Percentiles rank a stretch among this genome's conserved stretches.
These are phyloP conservation scores for Candida anglica DNA, from an alignment of 805 yeast species.

Conservation along the genomic window DNA sequence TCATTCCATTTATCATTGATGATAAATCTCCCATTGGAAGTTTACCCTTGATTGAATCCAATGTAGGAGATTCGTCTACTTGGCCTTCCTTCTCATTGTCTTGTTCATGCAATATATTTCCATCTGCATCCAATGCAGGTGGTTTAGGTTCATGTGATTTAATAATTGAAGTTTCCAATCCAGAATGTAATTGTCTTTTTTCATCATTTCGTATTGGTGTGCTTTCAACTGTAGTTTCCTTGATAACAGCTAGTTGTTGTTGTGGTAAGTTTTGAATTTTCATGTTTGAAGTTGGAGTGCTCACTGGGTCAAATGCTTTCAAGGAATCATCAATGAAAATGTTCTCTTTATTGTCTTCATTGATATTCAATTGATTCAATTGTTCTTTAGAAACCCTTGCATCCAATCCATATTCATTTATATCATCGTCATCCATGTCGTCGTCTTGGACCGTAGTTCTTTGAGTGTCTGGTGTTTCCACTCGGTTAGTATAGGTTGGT, in stretches of 20 bases:
- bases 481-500: constrained; percentile 10
- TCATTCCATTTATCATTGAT: constrained; percentile 35
- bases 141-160: constrained; percentile 27
- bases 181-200: constrained; percentile 3
- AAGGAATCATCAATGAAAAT: constrained; percentile 34
- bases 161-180: background rate
- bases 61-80: constrained; percentile 51
- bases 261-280: constrained; percentile 13
- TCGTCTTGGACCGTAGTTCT: constrained; percentile 42
- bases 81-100: constrained; percentile 25
- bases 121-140: constrained; percentile 29
- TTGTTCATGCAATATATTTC: constrained; percentile 15
- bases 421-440: constrained; percentile 28
- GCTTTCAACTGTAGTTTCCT: constrained; percentile 28
- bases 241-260: constrained; percentile 24
- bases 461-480: constrained; percentile 44
- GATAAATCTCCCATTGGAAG: constrained; percentile 31
- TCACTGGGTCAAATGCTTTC: constrained; percentile 22
- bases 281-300: constrained; percentile 25
- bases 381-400: constrained; percentile 31
- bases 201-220: constrained; percentile 15
- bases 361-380: constrained; percentile 21
- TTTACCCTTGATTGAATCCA: constrained; percentile 41
- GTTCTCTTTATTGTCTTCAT: constrained; percentile 46
- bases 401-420: constrained; percentile 13